Evolutionary conservation across 2,329 filamentous ascomycete species (phyloP).

Genomic region (Diaporthe eres): DNA sequence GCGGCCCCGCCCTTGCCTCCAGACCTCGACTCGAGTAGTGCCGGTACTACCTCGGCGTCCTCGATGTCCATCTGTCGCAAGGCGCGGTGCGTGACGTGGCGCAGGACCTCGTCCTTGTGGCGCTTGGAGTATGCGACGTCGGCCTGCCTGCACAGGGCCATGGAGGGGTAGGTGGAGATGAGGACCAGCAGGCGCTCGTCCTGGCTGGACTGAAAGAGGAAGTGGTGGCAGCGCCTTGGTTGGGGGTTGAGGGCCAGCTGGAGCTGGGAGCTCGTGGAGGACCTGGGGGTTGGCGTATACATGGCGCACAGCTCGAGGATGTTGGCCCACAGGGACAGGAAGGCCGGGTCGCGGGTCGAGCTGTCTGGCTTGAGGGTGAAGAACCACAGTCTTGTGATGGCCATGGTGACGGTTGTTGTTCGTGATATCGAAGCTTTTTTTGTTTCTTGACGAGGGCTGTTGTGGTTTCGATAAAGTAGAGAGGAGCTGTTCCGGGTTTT

Average conservation of each 20-base stretch:
- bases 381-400: constrained; percentile 42
- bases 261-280: constrained; percentile 20
- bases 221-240: constrained; percentile 37
- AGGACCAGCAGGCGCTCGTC: constrained; percentile 34
- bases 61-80: constrained; percentile 38
- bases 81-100: constrained; percentile 25
- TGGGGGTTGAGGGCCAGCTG: constrained; percentile 31
- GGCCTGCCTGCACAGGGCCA: constrained; percentile 40
- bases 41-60: constrained; percentile 37
- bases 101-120: constrained; percentile 35
- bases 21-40: constrained; percentile 20
- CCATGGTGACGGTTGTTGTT: constrained; percentile 25
- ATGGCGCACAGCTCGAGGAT: constrained; percentile 40
- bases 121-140: constrained; percentile 36
- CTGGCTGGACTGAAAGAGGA: constrained; percentile 37
- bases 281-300: constrained; percentile 34
- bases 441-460: neutral
- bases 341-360: constrained; percentile 37
- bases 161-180: constrained; percentile 40
- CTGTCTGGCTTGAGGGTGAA: constrained; percentile 37
- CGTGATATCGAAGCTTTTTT: neutral
- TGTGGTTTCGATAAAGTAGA: neutral
- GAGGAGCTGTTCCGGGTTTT: neutral
- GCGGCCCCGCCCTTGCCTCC: neutral
- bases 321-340: constrained; percentile 33